Evolutionary conservation across 23 red algal species (phyloP), one percentile per base, ranked within the genome.

Genomic region (Gracilaria caudata): DNA sequence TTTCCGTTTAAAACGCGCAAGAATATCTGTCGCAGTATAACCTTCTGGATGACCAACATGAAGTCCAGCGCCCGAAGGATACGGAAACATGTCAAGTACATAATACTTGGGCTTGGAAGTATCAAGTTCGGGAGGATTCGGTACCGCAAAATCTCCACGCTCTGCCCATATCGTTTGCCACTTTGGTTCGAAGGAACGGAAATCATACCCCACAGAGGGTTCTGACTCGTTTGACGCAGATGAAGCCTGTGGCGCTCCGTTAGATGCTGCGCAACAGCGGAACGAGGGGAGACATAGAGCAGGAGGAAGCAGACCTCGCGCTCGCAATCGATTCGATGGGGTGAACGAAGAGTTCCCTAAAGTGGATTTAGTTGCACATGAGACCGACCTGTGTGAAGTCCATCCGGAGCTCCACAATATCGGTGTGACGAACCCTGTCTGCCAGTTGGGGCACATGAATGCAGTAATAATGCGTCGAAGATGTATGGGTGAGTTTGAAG

Each of bases 21-120:
- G 73, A 47, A 99, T 99, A 81, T 99, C 97, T 3, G 97, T 99
- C 10, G 97, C 97, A 7, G 97, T 99, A 58, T 99, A 99, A 12
- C 97, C 97, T 77, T 99, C 97, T 61, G 97, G 97, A 71, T 99
- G 97, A 39, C 97, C 97, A 14, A 99, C 97, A 45, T 99, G 97
- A 2, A 99, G 81, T 13, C 97, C 97, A 13, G 93, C 32, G 20
- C 93, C 97, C 4, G 92, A 95, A 21, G 97, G 97, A 77, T 99
- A 99, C 6, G 97, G 97, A 83, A 99, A 99, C 97, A 99, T 99
- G 73, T 99, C 97, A 11, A 99, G 88, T 29, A 87, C 90, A 61
- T 99, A 99, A 64, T 81, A 99, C 64, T 99, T 99, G 37, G 93
- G 90, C 60, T 92, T 92, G 17, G 63, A 78, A 13, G 44, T 76